phyloP scores from a whole-genome alignment of 257 asterid species.

The Solanum ahanhuiri region DNA sequence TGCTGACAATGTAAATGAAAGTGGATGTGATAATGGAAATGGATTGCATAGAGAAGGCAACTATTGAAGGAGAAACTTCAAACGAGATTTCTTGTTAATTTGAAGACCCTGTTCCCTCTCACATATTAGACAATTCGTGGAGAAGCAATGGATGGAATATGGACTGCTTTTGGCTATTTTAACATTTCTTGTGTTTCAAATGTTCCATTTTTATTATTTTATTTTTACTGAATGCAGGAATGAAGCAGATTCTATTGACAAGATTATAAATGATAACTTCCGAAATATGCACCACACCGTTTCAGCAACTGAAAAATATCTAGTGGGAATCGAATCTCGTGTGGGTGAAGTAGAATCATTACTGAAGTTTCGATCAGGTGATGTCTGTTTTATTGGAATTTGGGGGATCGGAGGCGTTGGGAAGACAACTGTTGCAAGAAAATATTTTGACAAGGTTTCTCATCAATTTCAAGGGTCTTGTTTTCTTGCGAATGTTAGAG shows the following conservation, averaged over 20 bases:
- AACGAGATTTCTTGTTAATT: too few relatives aligned
- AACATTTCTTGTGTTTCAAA: too few relatives aligned
- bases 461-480: neutral
- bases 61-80: too few relatives aligned
- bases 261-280: neutral
- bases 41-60: too few relatives aligned
- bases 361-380: neutral
- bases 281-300: neutral
- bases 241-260: neutral
- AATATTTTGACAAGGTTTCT: neutral
- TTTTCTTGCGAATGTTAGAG: neutral
- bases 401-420: neutral
- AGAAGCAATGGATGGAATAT: too few relatives aligned
- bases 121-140: too few relatives aligned
- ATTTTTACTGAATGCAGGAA: neutral
- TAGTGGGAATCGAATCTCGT: neutral
- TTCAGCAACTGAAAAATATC: neutral
- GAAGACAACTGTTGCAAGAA: slow-evolving; percentile 6
- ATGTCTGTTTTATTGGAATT: neutral
- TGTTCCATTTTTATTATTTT: too few relatives aligned
- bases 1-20: too few relatives aligned
- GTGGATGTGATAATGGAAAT: too few relatives aligned
- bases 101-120: too few relatives aligned
- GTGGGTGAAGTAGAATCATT: neutral
- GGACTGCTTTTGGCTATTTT: too few relatives aligned